Evolutionary conservation across 805 yeast species (phyloP), one percentile per base, ranked within the genome.

Genomic region (Zygosaccharomyces bisporus): DNA sequence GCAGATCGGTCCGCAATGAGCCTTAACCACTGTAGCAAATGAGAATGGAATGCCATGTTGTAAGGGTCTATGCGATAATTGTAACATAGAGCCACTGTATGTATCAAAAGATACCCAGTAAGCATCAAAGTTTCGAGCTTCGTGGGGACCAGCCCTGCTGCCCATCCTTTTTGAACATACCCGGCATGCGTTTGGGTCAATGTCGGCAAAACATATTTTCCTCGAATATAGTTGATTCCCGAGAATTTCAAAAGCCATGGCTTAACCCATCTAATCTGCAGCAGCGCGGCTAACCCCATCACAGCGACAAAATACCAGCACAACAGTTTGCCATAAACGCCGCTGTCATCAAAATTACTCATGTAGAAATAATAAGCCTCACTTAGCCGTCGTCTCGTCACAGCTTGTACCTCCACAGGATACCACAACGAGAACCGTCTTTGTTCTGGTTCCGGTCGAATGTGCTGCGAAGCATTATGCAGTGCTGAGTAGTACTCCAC

Each of bases 1-100:
- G 78, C 80, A 0, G 74, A 61, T 52, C 79, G 60, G 54, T 75
- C 78, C 3, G 75, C 77, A 4, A 65, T 45, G 24, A 68, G 56
- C 50, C 64, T 31, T 58, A 64, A 30, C 12, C 40, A 17, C 36
- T 58, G 62, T 19, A 47, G 27, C 1, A 20, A 18, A 13, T 42
- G 49, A 2, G 53, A 31, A 8, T 37, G 42, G n/a, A 54, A 51
- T 4, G 55, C 34, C 24, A 49, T 34, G 33, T 53, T 44, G 33
- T 46, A 44, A 1, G 51, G 50, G 32, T 57, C 60, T 30, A 49
- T 39, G 8, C 45, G 46, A 23, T 55, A 55, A 7, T 35, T 39
- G 8, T 40, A 29, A 10, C 46, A 40, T 5, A 57, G 34, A 18
- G 51, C 25, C 2, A 53, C 33, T 4, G 41, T 23, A 25, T 53